Conservation (phyloP, 257 asterid species). For the Solanum paucissectum region DNA sequence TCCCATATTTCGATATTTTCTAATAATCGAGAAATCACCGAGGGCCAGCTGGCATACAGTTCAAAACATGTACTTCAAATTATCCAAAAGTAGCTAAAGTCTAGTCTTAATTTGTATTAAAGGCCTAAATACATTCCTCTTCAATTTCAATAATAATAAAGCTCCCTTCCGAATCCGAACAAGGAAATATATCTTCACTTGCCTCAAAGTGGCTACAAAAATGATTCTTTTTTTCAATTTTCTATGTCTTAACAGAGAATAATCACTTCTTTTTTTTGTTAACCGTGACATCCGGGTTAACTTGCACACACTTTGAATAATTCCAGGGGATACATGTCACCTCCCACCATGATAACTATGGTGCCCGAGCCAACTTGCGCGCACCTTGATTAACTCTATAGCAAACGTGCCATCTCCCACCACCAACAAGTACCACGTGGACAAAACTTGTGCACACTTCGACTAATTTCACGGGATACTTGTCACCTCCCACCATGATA, state of each 20-base stretch:
- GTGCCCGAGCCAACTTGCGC: not conserved
- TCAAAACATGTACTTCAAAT: not conserved
- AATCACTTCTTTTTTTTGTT: not conserved
- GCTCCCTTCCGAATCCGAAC: not conserved
- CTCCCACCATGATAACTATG: not conserved
- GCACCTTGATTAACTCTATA: not conserved
- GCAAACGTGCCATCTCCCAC: not conserved
- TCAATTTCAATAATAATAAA: not conserved
- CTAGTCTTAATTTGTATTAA: not conserved
- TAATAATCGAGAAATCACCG: not conserved
- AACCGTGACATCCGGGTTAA: not conserved
- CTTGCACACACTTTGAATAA: not conserved
- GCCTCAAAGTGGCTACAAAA: not conserved
- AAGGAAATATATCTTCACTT: not conserved
- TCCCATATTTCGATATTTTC: not conserved
- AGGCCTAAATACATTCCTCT: conserved; percentile 2
- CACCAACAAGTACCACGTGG: not conserved
- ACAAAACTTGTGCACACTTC: not conserved
- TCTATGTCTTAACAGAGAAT: not conserved
- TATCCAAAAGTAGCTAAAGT: not conserved
- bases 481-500: not conserved
- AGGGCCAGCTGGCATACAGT: not conserved
- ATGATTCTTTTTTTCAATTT: not conserved
- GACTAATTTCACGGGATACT: not conserved
- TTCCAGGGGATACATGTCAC: not conserved